Conservation (phyloP, 2,329 filamentous ascomycete genomes). For the Bipolaris zeicola region DNA sequence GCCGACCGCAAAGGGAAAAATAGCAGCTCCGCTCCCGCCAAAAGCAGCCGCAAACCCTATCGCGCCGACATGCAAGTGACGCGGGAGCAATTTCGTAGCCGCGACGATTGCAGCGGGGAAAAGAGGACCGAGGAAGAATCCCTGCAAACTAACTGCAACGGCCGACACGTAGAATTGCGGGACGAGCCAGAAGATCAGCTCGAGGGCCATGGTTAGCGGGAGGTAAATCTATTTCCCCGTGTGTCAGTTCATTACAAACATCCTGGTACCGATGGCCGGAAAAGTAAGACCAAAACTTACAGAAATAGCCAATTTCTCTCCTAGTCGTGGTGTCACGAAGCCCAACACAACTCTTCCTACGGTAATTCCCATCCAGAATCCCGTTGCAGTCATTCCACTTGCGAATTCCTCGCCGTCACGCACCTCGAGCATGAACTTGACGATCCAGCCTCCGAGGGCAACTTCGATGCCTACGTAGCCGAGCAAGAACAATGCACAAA, state of each 20-base stretch:
- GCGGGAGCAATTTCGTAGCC: conserved; percentile 74
- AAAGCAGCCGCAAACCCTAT: conserved; percentile 82
- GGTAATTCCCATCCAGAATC: conserved; percentile 85
- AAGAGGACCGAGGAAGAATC: conserved; percentile 79
- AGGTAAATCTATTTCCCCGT: conserved; percentile 62
- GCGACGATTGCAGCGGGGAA: conserved; percentile 77
- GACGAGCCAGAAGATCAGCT: conserved; percentile 81
- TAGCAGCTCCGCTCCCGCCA: conserved; percentile 73
- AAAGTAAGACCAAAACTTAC: conserved; percentile 32
- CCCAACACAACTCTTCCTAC: conserved; percentile 74
- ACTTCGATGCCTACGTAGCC: conserved; percentile 82
- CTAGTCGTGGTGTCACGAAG: conserved; percentile 74
- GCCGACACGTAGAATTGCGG: conserved; percentile 76
- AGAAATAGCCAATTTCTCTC: conserved; percentile 66
- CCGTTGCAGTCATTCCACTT: conserved; percentile 75
- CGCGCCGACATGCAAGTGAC: conserved; percentile 74
- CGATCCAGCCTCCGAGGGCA: conserved; percentile 78
- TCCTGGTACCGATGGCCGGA: background rate
- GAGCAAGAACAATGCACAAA: conserved; percentile 75
- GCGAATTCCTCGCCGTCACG: conserved; percentile 71
- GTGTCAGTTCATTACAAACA: background rate
- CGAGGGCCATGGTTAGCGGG: conserved; percentile 64
- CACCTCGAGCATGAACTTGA: conserved; percentile 80
- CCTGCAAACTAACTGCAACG: conserved; percentile 72
- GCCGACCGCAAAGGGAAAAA: conserved; percentile 69